These are phyloP conservation scores for Bothriochloa decipiens DNA, from an alignment of 176 grass and related monocot genomes.

Conservation along the genomic window DNA sequence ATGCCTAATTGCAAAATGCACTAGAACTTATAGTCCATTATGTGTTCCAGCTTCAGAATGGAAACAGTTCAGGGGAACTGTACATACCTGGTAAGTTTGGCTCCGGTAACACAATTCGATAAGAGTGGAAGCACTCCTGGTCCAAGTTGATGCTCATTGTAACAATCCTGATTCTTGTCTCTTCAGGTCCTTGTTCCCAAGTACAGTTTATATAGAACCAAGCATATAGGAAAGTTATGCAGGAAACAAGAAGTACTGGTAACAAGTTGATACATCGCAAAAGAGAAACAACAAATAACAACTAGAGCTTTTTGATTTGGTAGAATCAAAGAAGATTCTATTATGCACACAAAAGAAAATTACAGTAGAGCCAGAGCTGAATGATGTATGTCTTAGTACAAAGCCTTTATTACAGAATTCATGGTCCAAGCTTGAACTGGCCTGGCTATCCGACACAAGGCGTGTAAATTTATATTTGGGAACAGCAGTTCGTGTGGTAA, in stretches of 20 bases:
- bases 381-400: background rate
- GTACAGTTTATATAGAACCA: slow-evolving; percentile 28
- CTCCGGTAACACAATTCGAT: background rate
- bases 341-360: slow-evolving; percentile 22
- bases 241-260: slow-evolving; percentile 13
- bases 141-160: slow-evolving; percentile 19
- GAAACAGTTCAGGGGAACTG: slow-evolving; percentile 23
- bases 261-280: slow-evolving; percentile 22
- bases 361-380: background rate
- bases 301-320: background rate
- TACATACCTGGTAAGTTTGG: slow-evolving; percentile 11
- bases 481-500: slow-evolving; percentile 7
- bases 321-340: slow-evolving; percentile 3
- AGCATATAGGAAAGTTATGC: background rate
- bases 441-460: background rate
- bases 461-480: slow-evolving; percentile 12
- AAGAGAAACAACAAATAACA: background rate
- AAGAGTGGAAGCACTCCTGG: background rate
- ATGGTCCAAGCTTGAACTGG: slow-evolving; percentile 7
- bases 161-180: slow-evolving; percentile 10
- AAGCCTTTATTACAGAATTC: slow-evolving; percentile 6
- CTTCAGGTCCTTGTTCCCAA: slow-evolving; percentile 8
- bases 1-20: slow-evolving; percentile 25
- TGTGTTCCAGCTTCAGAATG: slow-evolving; percentile 15
- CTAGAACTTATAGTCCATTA: background rate